These are phyloP conservation scores for Saturnispora dispora DNA, from an alignment of 805 yeast species.

Conservation along the genomic window DNA sequence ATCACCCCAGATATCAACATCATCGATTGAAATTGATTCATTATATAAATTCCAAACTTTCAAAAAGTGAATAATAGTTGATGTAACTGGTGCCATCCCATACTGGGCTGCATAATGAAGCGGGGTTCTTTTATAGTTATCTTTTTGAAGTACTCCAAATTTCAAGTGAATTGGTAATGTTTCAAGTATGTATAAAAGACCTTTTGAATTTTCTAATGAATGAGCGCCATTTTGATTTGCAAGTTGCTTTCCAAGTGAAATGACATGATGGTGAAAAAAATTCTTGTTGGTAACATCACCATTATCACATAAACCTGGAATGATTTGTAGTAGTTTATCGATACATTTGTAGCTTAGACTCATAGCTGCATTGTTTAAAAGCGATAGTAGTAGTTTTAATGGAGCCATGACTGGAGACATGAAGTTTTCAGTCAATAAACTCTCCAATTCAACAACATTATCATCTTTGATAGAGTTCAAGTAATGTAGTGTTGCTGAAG, in stretches of 20 bases:
- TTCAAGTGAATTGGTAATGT: conserved; percentile 47
- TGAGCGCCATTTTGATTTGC: conserved; percentile 39
- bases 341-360: conserved; percentile 49
- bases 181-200: conserved; percentile 50
- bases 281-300: conserved; percentile 75
- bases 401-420: conserved; percentile 44
- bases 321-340: conserved; percentile 40
- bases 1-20: conserved; percentile 56
- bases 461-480: conserved; percentile 20
- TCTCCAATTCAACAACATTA: conserved; percentile 31
- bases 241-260: conserved; percentile 63
- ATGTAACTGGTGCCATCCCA: conserved; percentile 61
- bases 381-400: conserved; percentile 45
- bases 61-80: conserved; percentile 46
- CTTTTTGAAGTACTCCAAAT: conserved; percentile 52
- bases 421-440: conserved; percentile 34
- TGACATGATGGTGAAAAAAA: conserved; percentile 76
- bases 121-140: conserved; percentile 74
- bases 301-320: conserved; percentile 49
- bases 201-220: conserved; percentile 48
- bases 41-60: conserved; percentile 53
- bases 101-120: conserved; percentile 84
- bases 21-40: conserved; percentile 44
- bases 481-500: conserved; percentile 10
- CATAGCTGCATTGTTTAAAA: conserved; percentile 58